Percentiles rank a stretch among this genome's conserved stretches.
These are phyloP conservation scores for Ceratocystis variospora DNA, from an alignment of 2,329 filamentous ascomycete genomes.

Conservation along the genomic window DNA sequence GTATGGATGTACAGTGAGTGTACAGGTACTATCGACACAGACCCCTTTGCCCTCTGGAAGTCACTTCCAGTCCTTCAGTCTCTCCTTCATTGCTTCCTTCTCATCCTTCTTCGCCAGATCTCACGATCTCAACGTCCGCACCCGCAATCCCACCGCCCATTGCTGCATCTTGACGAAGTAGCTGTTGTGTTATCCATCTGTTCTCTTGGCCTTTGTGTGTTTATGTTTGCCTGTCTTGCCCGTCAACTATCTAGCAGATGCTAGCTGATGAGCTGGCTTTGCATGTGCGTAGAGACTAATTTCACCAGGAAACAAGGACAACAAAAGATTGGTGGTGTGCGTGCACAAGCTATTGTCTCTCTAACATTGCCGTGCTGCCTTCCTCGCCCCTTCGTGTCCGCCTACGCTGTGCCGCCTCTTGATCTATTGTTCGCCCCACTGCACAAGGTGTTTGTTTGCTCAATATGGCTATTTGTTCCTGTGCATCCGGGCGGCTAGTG, in stretches of 20 bases:
- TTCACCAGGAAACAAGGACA: neutral
- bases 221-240: too few relatives aligned
- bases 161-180: neutral
- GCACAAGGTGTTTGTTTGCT: neutral
- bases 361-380: neutral
- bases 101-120: conserved; percentile 11
- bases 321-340: neutral
- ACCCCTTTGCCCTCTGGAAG: neutral
- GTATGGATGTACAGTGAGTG: too few relatives aligned
- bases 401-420: neutral
- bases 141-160: neutral
- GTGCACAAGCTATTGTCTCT: neutral
- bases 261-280: too few relatives aligned
- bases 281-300: too few relatives aligned
- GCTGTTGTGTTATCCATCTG: neutral
- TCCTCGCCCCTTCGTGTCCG: neutral
- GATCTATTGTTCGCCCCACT: neutral
- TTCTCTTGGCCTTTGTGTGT: neutral
- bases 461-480: conserved; percentile 1
- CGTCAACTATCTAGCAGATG: too few relatives aligned
- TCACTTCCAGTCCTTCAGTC: neutral
- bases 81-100: neutral
- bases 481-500: conserved; percentile 1
- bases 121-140: conserved; percentile 4
- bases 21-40: too few relatives aligned